Percentiles rank a stretch among this genome's conserved stretches.
Conservation (phyloP, 345 rosid genomes). For the Brassica cretica region DNA sequence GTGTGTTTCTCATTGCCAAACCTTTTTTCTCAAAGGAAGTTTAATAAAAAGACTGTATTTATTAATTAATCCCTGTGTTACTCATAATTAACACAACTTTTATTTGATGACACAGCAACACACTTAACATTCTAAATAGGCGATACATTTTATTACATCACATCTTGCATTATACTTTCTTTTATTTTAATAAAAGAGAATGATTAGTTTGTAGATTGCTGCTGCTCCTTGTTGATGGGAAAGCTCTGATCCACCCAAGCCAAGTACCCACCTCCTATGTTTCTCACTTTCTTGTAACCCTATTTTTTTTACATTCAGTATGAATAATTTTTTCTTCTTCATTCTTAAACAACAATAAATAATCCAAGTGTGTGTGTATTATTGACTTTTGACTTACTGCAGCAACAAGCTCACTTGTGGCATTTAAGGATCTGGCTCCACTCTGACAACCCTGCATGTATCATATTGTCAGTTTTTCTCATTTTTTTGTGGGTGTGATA, state of each 20-base stretch:
- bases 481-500: neutral
- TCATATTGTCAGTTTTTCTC: neutral
- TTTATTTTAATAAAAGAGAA: neutral
- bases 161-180: neutral
- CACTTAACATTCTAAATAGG: neutral
- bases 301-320: constrained; percentile 17
- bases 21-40: neutral
- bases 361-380: neutral
- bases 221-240: constrained; percentile 45
- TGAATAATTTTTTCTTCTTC: neutral
- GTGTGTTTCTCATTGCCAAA: neutral
- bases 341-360: neutral
- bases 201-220: constrained; percentile 22
- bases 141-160: neutral
- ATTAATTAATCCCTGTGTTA: neutral
- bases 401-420: constrained; percentile 59
- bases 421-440: constrained; percentile 78
- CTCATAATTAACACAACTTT: constrained; percentile 1
- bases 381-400: constrained; percentile 50
- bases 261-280: constrained; percentile 83
- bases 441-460: constrained; percentile 79
- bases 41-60: neutral
- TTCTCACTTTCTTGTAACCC: constrained; percentile 73
- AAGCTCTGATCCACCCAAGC: constrained; percentile 61
- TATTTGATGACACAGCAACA: neutral